These are phyloP conservation scores for Alliaria petiolata DNA, from an alignment of 345 rosid genomes.

Conservation along the genomic window DNA sequence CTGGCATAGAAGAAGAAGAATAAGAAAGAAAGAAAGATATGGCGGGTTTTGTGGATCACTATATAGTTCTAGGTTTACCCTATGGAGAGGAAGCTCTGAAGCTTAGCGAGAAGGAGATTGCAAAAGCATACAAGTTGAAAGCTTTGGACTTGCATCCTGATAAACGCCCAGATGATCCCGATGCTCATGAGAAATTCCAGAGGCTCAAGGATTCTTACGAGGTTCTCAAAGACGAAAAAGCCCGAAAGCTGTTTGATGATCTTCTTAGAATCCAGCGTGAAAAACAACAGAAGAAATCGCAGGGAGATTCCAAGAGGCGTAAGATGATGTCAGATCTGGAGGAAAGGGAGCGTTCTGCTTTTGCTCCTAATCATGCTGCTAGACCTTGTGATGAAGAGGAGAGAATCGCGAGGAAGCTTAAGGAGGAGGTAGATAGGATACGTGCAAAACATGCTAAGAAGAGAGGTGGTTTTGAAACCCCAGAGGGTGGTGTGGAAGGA, in stretches of 20 bases:
- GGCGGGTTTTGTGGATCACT: constrained; percentile 71
- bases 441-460: constrained; percentile 53
- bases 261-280: constrained; percentile 71
- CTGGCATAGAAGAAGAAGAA: neutral
- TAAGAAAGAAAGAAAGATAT: constrained; percentile 10
- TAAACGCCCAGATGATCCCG: constrained; percentile 75
- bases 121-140: constrained; percentile 68
- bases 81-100: constrained; percentile 85
- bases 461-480: constrained; percentile 32
- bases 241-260: constrained; percentile 80
- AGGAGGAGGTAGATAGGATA: constrained; percentile 70
- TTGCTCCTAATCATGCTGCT: constrained; percentile 44
- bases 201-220: constrained; percentile 73
- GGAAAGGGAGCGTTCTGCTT: constrained; percentile 71
- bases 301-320: constrained; percentile 65
- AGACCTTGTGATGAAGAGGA: constrained; percentile 60
- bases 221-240: constrained; percentile 72
- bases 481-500: constrained; percentile 30
- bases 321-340: constrained; percentile 84
- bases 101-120: constrained; percentile 66
- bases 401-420: constrained; percentile 60
- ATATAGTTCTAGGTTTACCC: constrained; percentile 68
- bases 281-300: constrained; percentile 45
- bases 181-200: constrained; percentile 77
- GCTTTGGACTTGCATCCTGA: constrained; percentile 87